Percentiles rank a stretch among this genome's conserved stretches.
Evolutionary conservation across 2,329 filamentous ascomycete genomes (phyloP).

Genomic region (Metarhizium anisopliae): DNA sequence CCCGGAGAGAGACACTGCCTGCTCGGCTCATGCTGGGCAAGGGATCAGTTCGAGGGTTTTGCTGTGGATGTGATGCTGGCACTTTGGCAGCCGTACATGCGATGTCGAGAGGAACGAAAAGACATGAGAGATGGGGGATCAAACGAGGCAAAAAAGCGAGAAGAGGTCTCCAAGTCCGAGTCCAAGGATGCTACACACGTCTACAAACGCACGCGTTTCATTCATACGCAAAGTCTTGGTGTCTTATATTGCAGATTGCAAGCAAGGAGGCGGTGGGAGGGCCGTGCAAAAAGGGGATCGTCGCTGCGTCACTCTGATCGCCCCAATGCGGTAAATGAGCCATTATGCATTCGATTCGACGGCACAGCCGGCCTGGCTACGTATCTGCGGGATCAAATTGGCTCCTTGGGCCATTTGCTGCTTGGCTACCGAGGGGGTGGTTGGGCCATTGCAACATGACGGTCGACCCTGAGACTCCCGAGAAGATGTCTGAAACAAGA

Average conservation of each 20-base stretch:
- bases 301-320: neutral
- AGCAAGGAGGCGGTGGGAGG: slow-evolving; percentile 1
- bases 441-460: slow-evolving; percentile 2
- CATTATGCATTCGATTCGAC: neutral
- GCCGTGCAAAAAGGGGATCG: slow-evolving; percentile 1
- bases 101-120: neutral
- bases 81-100: neutral
- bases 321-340: neutral
- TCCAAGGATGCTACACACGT: neutral
- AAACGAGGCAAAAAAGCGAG: neutral
- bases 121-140: neutral
- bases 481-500: neutral
- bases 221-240: neutral
- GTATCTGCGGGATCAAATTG: no score
- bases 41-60: no score
- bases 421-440: neutral
- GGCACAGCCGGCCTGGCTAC: no score
- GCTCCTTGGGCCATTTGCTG: neutral
- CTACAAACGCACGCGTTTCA: neutral
- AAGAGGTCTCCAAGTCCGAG: neutral
- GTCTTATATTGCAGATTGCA: neutral
- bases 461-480: slow-evolving; percentile 2
- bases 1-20: slow-evolving; percentile 9
- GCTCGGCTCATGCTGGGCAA: slow-evolving; percentile 10
- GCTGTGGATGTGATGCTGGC: no score